Evolutionary conservation across 148 eudicot genomes (phyloP), one percentile per base, ranked within the genome.

Genomic region (Rhododendron ovatum): DNA sequence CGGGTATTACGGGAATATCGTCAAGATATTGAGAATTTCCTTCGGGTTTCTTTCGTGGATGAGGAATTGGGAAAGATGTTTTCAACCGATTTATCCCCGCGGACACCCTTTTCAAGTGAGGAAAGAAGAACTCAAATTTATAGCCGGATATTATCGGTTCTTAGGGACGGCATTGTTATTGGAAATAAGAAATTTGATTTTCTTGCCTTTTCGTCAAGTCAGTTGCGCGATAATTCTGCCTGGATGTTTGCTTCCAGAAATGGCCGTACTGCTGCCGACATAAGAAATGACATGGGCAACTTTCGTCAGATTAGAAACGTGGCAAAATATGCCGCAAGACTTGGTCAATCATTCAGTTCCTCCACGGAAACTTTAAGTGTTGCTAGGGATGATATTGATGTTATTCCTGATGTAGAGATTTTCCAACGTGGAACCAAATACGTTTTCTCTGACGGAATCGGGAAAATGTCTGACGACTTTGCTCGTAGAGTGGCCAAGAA

Each of bases 301-400:
- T 96, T 96, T 84, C 67, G 83, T 50, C 73, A 80, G 8, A 96
- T 96, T 14, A 92, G 80, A 84, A 96, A 96, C 74, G 96, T 95
- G 84, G 98, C 99, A 71, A 96, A 95, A 86, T 96, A 94, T 90
- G 98, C 99, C 22, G 99, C 99, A 22, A 92, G 99, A 85, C 96
- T 96, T 83, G 99, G 99, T 84, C 99, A 96, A 87, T 96, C 99
- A 35, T 95, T 96, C 39, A 84, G 98, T 78, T 95, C 99, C 18
- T 96, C 99, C 33, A 95, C 89, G 1, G 98, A 96, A 91, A 93
- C 95, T 80, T 87, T 96, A 65, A 95, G 82, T 51, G 98, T 96
- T 82, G 51, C 41, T 28, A 76, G 65, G 43, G 35, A 92, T 89
- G 98, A 95, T 89, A 85, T 90, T 53, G 93, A 93, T 83, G 18